These are phyloP conservation scores for Colletotrichum neosansevieriae DNA, from an alignment of 2,329 filamentous ascomycete genomes.

Conservation along the genomic window DNA sequence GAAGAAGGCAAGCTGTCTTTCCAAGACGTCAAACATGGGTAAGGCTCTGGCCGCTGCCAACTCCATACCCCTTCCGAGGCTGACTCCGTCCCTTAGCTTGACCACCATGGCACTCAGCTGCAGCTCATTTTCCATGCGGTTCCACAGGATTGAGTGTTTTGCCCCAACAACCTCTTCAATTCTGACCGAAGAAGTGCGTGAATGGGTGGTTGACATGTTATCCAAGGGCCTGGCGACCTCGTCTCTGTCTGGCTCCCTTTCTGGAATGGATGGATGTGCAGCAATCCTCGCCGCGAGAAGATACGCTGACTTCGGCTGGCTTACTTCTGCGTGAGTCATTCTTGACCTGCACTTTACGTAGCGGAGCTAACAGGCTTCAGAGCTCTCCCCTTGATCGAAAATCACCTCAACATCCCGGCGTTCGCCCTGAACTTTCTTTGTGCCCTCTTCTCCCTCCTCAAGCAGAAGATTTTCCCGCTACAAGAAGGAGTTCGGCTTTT, in stretches of 20 bases:
- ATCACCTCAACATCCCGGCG: background rate
- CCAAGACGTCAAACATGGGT: conserved; percentile 16
- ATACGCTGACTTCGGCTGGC: conserved; percentile 25
- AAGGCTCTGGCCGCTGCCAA: background rate
- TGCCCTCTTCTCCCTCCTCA: background rate
- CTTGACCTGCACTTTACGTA: no score
- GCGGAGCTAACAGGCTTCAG: background rate
- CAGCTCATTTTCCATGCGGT: background rate
- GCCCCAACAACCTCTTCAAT: background rate
- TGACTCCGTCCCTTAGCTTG: background rate
- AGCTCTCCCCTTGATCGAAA: conserved; percentile 12
- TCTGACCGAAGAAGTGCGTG: background rate
- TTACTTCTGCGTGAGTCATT: conserved; percentile 2
- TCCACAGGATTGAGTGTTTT: background rate
- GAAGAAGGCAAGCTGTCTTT: background rate
- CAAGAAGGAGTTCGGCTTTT: background rate
- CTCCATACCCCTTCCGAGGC: background rate
- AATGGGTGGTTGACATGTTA: background rate
- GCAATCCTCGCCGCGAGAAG: background rate
- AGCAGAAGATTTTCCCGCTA: background rate
- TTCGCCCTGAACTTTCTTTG: conserved; percentile 2
- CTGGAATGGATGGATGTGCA: background rate
- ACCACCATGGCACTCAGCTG: background rate
- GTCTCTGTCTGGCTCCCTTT: background rate
- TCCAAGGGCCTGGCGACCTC: background rate